Evolutionary conservation across 495 filamentous ascomycete species (phyloP).

Genomic region (Apodospora peruviana): DNA sequence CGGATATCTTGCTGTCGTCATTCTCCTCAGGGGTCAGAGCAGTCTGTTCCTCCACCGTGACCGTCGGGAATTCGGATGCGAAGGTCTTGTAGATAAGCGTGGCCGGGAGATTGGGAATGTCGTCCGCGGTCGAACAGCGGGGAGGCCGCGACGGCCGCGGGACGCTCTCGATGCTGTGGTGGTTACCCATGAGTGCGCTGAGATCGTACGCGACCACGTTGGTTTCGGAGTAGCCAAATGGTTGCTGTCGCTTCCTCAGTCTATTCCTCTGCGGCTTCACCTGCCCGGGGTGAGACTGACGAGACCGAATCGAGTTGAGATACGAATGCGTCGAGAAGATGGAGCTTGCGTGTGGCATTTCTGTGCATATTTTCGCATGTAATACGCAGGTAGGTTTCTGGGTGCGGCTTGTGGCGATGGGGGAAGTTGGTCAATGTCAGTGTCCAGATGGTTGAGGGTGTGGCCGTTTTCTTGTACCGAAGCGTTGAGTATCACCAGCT

Average conservation of each 20-base stretch:
- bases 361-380: background rate
- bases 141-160: conserved; percentile 8
- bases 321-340: background rate
- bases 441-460: background rate
- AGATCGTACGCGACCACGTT: background rate
- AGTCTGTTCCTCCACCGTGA: background rate
- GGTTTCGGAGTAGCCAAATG: background rate
- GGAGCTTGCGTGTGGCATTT: background rate
- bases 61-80: background rate
- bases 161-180: conserved; percentile 1
- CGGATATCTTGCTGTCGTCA: too few species aligned
- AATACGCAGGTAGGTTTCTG: background rate
- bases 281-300: background rate
- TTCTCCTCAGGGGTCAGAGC: too few species aligned
- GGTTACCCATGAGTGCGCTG: conserved; percentile 7
- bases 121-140: background rate
- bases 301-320: background rate
- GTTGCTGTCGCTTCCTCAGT: conserved; percentile 7
- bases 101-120: conserved; percentile 11
- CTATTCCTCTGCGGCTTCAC: conserved; percentile 6
- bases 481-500: background rate
- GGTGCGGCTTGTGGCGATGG: background rate
- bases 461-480: background rate
- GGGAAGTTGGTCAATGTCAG: background rate
- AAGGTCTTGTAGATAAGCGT: conserved; percentile 14